Evolutionary conservation across 371 early-diverging fungal genomes (phyloP), one percentile per base, ranked within the genome.

Genomic region (Sanchytrium tribonematis): DNA sequence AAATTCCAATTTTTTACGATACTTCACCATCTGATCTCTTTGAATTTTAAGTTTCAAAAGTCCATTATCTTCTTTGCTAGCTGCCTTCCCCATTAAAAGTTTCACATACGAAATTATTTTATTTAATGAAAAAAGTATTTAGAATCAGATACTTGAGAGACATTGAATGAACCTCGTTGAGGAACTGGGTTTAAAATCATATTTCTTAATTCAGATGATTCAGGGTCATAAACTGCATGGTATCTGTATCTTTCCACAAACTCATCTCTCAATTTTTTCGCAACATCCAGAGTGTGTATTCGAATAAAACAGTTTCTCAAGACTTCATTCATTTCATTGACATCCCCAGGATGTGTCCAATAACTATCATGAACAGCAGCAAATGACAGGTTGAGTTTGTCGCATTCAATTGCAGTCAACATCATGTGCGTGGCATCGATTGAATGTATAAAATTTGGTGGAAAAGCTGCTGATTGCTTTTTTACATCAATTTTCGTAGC

Each of bases 381-480:
- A 81, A 94, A 97, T 0, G 83, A 78, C 74, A 95, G 74, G 16
- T 85, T 86, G 29, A 82, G 80, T 66, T 80, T 77, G 32, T 89
- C 82, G 77, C 93, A 94, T 65, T 84, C 85, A 28, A 66, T 29
- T 22, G 96, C 93, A 17, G 93, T 88, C 81, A 93, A 82, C 74
- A 93, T 81, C 97, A 97, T 97, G 74, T 97, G 97, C 0, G 92
- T 84, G 0, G 97, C 97, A 76, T 97, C 97, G 31, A 97, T 80
- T 0, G 93, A 92, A 78, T 97, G 97, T 72, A 97, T 87, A 77
- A 91, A 97, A 80, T 97, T 97, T 69, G 97, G 97, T 66, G 97
- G 96, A 82, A 97, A 97, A 0, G 95, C 97, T 0, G 90, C 86
- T 68, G 88, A 84, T 74, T 97, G 96, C 78, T 94, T 94, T 69